phyloP scores from a whole-genome alignment of 176 grass and related monocot species.

The Juncus inflexus region DNA sequence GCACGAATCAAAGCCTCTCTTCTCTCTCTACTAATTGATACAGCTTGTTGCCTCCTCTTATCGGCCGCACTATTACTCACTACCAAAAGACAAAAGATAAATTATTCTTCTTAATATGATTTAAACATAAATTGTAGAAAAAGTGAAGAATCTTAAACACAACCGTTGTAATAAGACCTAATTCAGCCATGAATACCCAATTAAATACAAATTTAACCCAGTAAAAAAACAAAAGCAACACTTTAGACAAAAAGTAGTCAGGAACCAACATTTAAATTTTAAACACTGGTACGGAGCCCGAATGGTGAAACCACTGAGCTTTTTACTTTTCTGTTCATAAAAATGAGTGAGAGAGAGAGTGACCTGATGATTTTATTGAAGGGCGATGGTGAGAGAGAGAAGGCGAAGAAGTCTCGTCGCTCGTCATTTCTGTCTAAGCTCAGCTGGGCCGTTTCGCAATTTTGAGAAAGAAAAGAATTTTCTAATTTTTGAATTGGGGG shows the following conservation, averaged over 20 bases:
- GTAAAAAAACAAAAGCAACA: no score
- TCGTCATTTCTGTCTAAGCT: conserved; percentile 4
- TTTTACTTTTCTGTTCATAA: background rate
- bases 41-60: conserved; percentile 63
- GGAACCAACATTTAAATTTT: background rate
- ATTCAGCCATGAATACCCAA: no score
- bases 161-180: background rate
- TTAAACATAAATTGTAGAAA: background rate
- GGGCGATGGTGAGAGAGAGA: background rate
- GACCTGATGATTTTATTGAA: conserved; percentile 31
- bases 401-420: conserved; percentile 13
- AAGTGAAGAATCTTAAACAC: background rate
- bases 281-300: background rate
- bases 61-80: conserved; percentile 51
- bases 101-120: background rate
- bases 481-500: no score
- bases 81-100: conserved; percentile 37
- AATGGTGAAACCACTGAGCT: background rate
- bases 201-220: no score
- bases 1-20: conserved; percentile 91
- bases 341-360: conserved; percentile 6
- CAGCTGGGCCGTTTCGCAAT: no score
- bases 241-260: no score
- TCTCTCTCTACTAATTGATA: conserved; percentile 87
- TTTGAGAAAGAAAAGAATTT: no score